Conservation (phyloP, 345 rosid genomes). For the Rhizophora apiculata region DNA sequence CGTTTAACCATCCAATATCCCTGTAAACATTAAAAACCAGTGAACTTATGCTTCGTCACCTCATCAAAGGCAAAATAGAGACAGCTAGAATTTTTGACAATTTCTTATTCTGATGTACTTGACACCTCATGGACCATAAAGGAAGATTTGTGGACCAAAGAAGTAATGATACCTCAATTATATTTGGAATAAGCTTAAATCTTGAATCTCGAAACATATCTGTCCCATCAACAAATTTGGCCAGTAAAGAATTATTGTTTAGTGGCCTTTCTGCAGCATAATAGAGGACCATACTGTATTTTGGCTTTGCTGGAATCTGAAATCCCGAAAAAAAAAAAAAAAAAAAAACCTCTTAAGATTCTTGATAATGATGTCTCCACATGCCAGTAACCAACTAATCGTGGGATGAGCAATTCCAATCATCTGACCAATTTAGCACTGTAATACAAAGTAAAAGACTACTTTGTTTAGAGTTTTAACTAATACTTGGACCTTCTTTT, state of each 20-base stretch:
- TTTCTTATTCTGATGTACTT: background rate
- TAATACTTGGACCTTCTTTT: no score
- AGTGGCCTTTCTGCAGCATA: slow-evolving; percentile 88
- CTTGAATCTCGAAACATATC: slow-evolving; percentile 80
- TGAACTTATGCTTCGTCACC: slow-evolving; percentile 4
- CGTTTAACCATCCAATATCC: slow-evolving; percentile 99
- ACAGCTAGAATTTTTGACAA: background rate
- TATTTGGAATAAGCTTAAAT: slow-evolving; percentile 91
- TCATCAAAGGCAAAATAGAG: slow-evolving; percentile 9
- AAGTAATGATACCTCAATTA: slow-evolving; percentile 58
- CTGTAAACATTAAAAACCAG: slow-evolving; percentile 35
- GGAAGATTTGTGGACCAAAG: no score
- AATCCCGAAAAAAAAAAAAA: slow-evolving; percentile 6
- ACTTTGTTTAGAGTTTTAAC: background rate
- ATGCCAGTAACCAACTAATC: background rate
- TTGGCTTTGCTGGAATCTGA: slow-evolving; percentile 94
- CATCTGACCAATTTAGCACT: background rate
- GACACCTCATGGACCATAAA: background rate
- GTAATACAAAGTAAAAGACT: background rate
- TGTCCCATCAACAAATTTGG: slow-evolving; percentile 77
- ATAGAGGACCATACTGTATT: slow-evolving; percentile 85
- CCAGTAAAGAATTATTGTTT: slow-evolving; percentile 64
- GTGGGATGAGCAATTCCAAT: background rate
- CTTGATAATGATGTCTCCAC: background rate
- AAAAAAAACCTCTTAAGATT: background rate